These are phyloP conservation scores for Claviceps monticola DNA, from an alignment of 2,329 filamentous ascomycete genomes.

Conservation along the genomic window DNA sequence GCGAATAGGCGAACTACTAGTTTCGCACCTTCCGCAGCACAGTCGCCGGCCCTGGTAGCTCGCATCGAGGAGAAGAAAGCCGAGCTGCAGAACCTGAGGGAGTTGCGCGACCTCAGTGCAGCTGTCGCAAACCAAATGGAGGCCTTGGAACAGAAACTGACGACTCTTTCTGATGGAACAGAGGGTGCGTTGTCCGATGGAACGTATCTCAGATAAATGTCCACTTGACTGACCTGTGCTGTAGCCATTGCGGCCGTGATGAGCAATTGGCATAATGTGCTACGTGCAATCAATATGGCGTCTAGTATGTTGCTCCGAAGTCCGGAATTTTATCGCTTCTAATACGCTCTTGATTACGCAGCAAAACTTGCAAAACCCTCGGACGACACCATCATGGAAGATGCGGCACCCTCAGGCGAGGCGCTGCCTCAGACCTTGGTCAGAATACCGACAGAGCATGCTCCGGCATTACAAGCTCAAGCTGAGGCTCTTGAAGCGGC, in stretches of 20 bases:
- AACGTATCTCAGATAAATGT: too few relatives aligned
- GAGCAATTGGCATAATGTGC: constrained; percentile 77
- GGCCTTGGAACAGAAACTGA: constrained; percentile 61
- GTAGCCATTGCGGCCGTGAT: constrained; percentile 71
- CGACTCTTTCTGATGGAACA: constrained; percentile 66
- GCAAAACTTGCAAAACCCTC: constrained; percentile 56
- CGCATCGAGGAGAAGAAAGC: constrained; percentile 78
- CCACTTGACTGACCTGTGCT: constrained; percentile 12
- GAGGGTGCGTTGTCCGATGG: constrained; percentile 43
- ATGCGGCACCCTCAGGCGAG: constrained; percentile 24
- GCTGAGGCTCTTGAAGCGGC: constrained; percentile 36
- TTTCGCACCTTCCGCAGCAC: constrained; percentile 35
- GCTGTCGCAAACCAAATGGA: constrained; percentile 74
- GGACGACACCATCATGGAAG: constrained; percentile 18
- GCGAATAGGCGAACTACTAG: constrained; percentile 54
- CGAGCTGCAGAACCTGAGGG: constrained; percentile 65
- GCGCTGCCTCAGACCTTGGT: constrained; percentile 69
- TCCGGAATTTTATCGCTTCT: background rate
- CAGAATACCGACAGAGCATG: constrained; percentile 71
- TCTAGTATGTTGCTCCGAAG: constrained; percentile 42
- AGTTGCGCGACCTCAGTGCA: constrained; percentile 65
- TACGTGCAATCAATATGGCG: constrained; percentile 76
- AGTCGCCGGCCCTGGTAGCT: constrained; percentile 56
- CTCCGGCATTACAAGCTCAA: constrained; percentile 47
- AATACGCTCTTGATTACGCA: constrained; percentile 20